These are phyloP conservation scores for Hypoxylon fragiforme DNA, from an alignment of 495 filamentous ascomycete species.

Conservation along the genomic window DNA sequence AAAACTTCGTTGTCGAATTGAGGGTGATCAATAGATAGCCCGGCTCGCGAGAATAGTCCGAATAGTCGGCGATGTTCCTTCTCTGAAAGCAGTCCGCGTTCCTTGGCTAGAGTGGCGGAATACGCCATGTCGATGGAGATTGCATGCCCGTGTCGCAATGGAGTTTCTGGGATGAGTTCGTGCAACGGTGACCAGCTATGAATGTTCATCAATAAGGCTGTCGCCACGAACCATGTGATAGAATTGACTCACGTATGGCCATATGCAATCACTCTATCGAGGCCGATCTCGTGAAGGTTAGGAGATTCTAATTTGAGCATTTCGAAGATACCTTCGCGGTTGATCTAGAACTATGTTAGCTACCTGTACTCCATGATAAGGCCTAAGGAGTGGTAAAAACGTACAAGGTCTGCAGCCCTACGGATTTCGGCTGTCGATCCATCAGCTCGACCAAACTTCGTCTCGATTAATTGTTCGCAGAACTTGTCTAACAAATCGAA, in stretches of 20 bases:
- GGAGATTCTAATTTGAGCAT: conserved; percentile 68
- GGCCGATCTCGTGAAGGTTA: conserved; percentile 64
- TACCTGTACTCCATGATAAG: not conserved
- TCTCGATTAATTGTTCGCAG: conserved; percentile 61
- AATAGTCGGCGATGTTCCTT: conserved; percentile 59
- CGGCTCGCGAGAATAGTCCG: conserved; percentile 61
- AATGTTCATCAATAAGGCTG: too few relatives aligned
- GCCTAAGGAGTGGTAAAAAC: not conserved
- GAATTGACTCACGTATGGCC: conserved; percentile 58
- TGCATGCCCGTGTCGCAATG: conserved; percentile 66
- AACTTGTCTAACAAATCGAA: conserved; percentile 64
- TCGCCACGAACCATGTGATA: too few relatives aligned
- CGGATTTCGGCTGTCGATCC: conserved; percentile 51
- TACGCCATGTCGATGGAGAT: conserved; percentile 72
- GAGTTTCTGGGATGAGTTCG: conserved; percentile 61
- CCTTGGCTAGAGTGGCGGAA: conserved; percentile 62
- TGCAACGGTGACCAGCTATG: conserved; percentile 64
- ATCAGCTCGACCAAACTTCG: conserved; percentile 58
- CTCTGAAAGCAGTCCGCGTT: conserved; percentile 53
- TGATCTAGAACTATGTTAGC: conserved; percentile 48
- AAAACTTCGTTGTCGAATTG: conserved; percentile 62
- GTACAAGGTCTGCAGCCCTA: conserved; percentile 53
- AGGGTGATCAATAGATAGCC: conserved; percentile 64
- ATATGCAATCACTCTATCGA: conserved; percentile 68
- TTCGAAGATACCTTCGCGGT: conserved; percentile 59